phyloP scores from a whole-genome alignment of 2,329 filamentous ascomycete species.

The Akanthomyces lecanii region DNA sequence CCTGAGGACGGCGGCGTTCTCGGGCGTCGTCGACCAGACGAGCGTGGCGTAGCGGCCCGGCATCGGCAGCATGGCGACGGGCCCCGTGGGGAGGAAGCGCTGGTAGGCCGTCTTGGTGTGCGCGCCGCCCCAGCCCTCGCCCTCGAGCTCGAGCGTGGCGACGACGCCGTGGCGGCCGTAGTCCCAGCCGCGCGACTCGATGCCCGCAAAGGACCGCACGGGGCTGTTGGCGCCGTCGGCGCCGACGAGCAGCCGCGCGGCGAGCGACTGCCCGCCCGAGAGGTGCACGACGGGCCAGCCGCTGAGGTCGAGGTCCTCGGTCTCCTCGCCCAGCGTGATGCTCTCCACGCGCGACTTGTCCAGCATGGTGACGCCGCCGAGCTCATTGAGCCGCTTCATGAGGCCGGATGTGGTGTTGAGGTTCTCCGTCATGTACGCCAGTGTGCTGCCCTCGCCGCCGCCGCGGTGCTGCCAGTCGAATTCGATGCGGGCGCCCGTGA shows the following conservation, averaged over 20 bases:
- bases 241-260: constrained; percentile 81
- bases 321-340: constrained; percentile 71
- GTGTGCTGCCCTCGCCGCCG: constrained; percentile 48
- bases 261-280: constrained; percentile 61
- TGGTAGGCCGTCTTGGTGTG: constrained; percentile 79
- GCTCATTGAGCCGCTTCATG: constrained; percentile 63
- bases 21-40: constrained; percentile 90
- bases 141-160: constrained; percentile 74
- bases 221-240: constrained; percentile 95
- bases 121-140: constrained; percentile 50
- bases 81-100: constrained; percentile 87
- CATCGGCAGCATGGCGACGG: constrained; percentile 84
- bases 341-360: constrained; percentile 72
- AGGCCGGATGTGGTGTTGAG: constrained; percentile 79
- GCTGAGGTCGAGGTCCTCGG: constrained; percentile 68
- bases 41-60: constrained; percentile 79
- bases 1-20: constrained; percentile 75
- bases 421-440: constrained; percentile 98
- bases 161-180: constrained; percentile 89
- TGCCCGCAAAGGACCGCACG: constrained; percentile 83
- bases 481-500: constrained; percentile 79
- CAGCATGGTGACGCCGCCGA: constrained; percentile 66
- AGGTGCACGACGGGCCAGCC: constrained; percentile 84
- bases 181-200: constrained; percentile 85
- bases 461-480: constrained; percentile 67